Percentiles rank a stretch among this genome's conserved stretches.
These are phyloP conservation scores for Ilyonectria robusta DNA, from an alignment of 2,329 filamentous ascomycete genomes.

Conservation along the genomic window DNA sequence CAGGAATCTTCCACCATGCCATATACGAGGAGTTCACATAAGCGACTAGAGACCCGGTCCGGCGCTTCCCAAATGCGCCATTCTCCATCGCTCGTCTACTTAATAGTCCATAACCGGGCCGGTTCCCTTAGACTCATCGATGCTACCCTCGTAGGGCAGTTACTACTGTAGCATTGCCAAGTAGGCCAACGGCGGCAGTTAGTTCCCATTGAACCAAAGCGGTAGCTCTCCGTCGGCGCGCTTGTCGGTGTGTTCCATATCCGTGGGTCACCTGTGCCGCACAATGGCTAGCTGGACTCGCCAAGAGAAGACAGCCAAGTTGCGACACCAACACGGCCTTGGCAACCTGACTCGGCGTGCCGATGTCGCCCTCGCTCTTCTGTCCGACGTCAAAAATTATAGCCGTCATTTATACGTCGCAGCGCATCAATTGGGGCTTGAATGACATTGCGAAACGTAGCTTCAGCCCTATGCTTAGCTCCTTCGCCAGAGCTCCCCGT, in stretches of 20 bases:
- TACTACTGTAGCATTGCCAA: not conserved
- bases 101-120: not conserved
- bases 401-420: not conserved
- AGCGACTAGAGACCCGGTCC: not conserved
- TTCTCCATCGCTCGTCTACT: not conserved
- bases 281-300: not conserved
- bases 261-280: slow-evolving; percentile 3
- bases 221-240: not conserved
- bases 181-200: not conserved
- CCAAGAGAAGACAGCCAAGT: not conserved
- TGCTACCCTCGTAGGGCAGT: not conserved
- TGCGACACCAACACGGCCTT: slow-evolving; percentile 1
- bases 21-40: not conserved
- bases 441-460: not conserved
- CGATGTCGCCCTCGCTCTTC: slow-evolving; percentile 1
- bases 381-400: not conserved
- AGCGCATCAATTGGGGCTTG: not conserved
- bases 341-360: not conserved
- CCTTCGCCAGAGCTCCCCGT: not conserved
- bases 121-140: not conserved
- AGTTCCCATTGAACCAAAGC: not conserved
- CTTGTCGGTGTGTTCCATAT: not conserved
- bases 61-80: not conserved
- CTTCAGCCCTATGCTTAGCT: not conserved
- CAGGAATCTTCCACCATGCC: not conserved